Base-by-base conservation (phyloP, 768 basidiomycete species). In the Dentipellis sp. region DNA sequence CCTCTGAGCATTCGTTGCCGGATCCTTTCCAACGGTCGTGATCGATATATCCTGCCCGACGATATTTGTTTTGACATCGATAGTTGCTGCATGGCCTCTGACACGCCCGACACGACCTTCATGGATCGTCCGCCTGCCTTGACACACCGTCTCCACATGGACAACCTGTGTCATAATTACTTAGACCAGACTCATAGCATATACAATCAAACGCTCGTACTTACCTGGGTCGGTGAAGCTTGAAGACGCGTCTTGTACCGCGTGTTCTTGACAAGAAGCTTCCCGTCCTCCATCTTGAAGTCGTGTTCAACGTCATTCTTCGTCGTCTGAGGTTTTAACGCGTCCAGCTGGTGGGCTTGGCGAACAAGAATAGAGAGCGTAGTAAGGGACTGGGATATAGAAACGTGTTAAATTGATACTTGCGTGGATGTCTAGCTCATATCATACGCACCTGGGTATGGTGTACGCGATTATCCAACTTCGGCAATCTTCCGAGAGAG, bases 1-100 rank as follows among this genome's bases (percentile, higher is more conserved):
- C 4, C 67, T 67, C 58, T 88, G 84, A 22, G 87, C 84, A 17
- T 61, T 64, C 2, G 87, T 89, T 1, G 78, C 79, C 39, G 71
- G 75, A 45, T 78, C 83, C 36, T 73, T 75, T 0, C 84, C 86
- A 59, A 74, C 71, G 10, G 83, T 74, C 22, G 69, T 75, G 21
- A 88, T 71, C 6, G 65, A 65, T 0, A 63, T 54, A 35, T 69
- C 0, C 57, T 72, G 62, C 67, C 66, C 55, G 53, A 74, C 54
- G 55, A 61, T 39, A 59, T 59, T 65, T 17, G 42, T 23, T 23
- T 64, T 57, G 17, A 59, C 56, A 3, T 77, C 37, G 11, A 17
- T 34, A 23, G 70, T 42, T 4, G 19, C 40, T 42, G 40, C 19
- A 4, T 9, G 14, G 3, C 19, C 40, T 19, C 9, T 42, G 29